These are phyloP conservation scores for Erodium chrysanthum DNA, from an alignment of 441 rosid species.

Conservation along the genomic window DNA sequence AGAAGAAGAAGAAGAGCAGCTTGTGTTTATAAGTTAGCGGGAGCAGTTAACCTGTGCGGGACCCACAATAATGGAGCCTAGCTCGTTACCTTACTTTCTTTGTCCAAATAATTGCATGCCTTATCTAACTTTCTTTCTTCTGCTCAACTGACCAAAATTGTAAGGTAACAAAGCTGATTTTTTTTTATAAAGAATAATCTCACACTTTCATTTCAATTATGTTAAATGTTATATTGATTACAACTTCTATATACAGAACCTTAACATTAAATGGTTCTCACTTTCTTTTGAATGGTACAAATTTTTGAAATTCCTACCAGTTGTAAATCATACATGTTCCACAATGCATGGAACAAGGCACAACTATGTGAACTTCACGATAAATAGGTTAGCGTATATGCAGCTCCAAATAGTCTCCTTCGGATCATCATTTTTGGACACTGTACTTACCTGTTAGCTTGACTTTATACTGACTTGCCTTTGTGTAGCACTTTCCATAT, in stretches of 20 bases:
- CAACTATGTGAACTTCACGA: neutral
- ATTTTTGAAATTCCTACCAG: no score
- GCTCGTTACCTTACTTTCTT: neutral
- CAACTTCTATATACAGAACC: neutral
- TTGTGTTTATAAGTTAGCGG: neutral
- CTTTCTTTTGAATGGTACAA: neutral
- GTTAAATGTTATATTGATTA: neutral
- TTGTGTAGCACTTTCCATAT: neutral
- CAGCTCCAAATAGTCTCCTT: constrained; percentile 3
- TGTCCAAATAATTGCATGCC: neutral
- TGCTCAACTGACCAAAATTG: no score
- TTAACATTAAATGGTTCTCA: neutral
- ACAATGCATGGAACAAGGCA: neutral
- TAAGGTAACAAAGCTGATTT: no score
- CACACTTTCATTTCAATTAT: no score
- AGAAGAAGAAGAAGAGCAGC: no score
- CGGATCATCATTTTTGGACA: neutral
- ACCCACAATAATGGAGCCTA: neutral
- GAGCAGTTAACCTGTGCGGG: neutral
- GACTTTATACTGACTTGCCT: neutral
- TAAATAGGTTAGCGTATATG: constrained; percentile 4
- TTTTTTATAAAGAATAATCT: no score
- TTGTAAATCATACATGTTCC: neutral
- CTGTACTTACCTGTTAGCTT: neutral
- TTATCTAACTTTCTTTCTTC: neutral